Evolutionary conservation across 2,329 filamentous ascomycete genomes (phyloP), one percentile per base, ranked within the genome.

Genomic region (Sclerotinia subarctica): DNA sequence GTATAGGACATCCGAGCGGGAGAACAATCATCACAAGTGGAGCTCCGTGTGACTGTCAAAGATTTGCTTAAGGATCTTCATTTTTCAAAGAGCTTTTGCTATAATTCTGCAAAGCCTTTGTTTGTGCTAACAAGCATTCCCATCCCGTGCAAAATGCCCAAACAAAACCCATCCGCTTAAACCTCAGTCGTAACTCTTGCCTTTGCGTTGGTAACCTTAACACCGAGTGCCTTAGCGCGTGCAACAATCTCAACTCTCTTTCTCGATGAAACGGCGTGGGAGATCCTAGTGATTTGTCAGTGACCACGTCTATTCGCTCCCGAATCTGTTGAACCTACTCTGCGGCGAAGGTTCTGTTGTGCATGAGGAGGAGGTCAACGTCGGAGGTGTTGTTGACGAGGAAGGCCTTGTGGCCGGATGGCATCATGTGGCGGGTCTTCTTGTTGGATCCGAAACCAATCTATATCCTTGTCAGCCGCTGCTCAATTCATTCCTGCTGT

Each of bases 121-220:
- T 73, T 75, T 72, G 73, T 76, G 73, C 74, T 74, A 74, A 69
- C 71, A 73, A 74, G 74, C 73, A 73, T 75, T 72, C 70, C 76
- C 72, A 72, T 73, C 73, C 76, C 73, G 75, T 75, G 74, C 74
- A 75, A 77, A 63, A 71, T 66, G 71, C 70, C 73, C 73, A 76
- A 76, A 76, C 68, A 68, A 71, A 74, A 75, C 74, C 70, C 71
- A 74, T 47, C 69, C 65, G 59, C 65, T 63, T 88, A 91, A 79
- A 90, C 86, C 89, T 99, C 95, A 78, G 93, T 97, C 78, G 94
- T 97, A 82, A 99, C 91, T 88, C 94, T 96, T 81, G 94, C 95
- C 92, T 97, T 97, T 84, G 92, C 84, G 88, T 99, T 99, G 81
- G 95, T 99, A 82, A 99, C 94, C 92, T 99, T 99, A 82, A 99